A percentile compares a stretch with the other conserved stretches of the same genome.
These are phyloP conservation scores for Termitomyces heimii DNA, from an alignment of 768 basidiomycete species.

Conservation along the genomic window DNA sequence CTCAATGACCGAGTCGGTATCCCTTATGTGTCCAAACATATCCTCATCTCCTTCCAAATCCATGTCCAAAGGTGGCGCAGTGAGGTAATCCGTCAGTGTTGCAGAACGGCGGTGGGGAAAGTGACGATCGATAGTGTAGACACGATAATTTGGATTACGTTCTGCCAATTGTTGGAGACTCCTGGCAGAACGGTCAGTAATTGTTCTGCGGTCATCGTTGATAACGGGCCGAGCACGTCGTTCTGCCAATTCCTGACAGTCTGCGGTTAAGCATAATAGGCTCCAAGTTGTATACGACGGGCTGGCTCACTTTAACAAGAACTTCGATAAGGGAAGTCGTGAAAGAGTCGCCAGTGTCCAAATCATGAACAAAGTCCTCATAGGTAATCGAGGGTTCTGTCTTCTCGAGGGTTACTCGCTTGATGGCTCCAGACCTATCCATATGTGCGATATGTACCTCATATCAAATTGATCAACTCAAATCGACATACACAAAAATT, in stretches of 20 bases:
- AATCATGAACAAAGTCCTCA: conserved; percentile 68
- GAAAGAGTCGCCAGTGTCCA: conserved; percentile 78
- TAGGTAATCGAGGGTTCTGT: conserved; percentile 61
- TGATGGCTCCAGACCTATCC: conserved; percentile 64
- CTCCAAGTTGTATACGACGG: background rate
- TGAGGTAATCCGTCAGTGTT: conserved; percentile 47
- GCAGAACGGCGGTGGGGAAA: conserved; percentile 29
- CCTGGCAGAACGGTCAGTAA: conserved; percentile 64
- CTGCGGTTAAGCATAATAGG: background rate
- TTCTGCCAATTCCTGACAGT: conserved; percentile 66
- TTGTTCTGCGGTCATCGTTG: conserved; percentile 58
- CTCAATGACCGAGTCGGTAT: conserved; percentile 36
- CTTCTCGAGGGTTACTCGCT: conserved; percentile 61
- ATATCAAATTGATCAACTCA: background rate
- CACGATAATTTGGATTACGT: conserved; percentile 48
- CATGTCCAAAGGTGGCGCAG: conserved; percentile 48
- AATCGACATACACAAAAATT: conserved; percentile 60
- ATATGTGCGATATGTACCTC: conserved; percentile 1
- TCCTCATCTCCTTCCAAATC: conserved; percentile 68
- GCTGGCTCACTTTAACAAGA: conserved; percentile 65
- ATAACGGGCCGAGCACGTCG: conserved; percentile 49
- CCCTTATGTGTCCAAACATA: conserved; percentile 41
- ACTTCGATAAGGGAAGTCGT: conserved; percentile 71
- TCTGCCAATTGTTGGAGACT: conserved; percentile 53
- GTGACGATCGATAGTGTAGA: conserved; percentile 25